Percentiles rank a stretch among this genome's conserved stretches.
Evolutionary conservation across 192 early-diverging fungal genomes (phyloP).

Genomic region (Coemansia sp.): DNA sequence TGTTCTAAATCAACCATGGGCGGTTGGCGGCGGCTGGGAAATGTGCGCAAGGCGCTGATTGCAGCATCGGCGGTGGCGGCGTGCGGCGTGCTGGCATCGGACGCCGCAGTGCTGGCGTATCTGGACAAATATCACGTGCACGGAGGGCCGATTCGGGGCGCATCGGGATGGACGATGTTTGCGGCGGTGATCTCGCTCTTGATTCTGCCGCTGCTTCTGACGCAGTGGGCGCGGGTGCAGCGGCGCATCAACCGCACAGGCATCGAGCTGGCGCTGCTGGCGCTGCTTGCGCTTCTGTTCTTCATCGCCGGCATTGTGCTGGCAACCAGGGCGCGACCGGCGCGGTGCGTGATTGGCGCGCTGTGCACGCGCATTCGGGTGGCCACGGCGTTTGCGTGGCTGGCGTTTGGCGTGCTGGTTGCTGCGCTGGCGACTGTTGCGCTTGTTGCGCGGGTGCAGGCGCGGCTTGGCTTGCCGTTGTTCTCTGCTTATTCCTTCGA

Average conservation of each 20-base stretch:
- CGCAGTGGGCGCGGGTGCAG: conserved; percentile 19
- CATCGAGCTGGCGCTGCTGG: conserved; percentile 25
- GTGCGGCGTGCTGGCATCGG: conserved; percentile 12
- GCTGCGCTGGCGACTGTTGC: conserved; percentile 11
- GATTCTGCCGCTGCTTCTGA: conserved; percentile 21
- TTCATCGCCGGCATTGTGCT: conserved; percentile 30
- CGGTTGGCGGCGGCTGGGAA: conserved; percentile 20
- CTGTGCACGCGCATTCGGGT: conserved; percentile 23
- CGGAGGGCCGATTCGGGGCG: background rate
- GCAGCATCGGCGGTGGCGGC: conserved; percentile 2
- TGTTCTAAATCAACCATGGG: conserved; percentile 6
- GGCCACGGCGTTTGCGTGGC: conserved; percentile 34
- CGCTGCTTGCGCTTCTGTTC: conserved; percentile 16
- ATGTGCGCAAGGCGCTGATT: conserved; percentile 18
- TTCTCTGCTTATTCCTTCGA: conserved; percentile 40
- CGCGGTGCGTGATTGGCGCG: conserved; percentile 11
- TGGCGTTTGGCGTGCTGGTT: conserved; percentile 15
- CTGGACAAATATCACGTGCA: conserved; percentile 7
- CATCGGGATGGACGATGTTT: conserved; percentile 37
- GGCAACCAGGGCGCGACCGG: conserved; percentile 19
- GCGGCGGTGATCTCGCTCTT: conserved; percentile 17
- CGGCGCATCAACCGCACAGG: conserved; percentile 35
- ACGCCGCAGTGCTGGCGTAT: conserved; percentile 19
- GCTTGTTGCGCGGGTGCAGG: conserved; percentile 32
- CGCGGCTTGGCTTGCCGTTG: conserved; percentile 20